Conservation (phyloP, 129 eudicot genomes). For the Lactuca sativa region DNA sequence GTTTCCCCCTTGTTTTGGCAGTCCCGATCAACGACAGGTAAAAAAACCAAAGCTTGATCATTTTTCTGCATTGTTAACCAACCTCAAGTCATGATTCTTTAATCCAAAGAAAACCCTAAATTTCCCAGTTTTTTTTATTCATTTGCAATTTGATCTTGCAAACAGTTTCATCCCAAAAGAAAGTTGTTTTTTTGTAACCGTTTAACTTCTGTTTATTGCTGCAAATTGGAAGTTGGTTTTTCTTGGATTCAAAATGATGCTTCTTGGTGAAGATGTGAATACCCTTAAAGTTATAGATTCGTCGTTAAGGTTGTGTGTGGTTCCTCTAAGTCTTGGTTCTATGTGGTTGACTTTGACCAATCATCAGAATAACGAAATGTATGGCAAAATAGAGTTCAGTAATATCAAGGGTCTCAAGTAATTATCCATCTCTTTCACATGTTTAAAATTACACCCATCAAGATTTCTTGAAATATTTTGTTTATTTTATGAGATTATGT, state of each 20-base stretch:
- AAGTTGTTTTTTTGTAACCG: background rate
- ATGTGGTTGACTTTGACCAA: slow-evolving; percentile 72
- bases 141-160: slow-evolving; percentile 18
- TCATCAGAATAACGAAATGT: slow-evolving; percentile 54
- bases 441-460: background rate
- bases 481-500: background rate
- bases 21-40: no score
- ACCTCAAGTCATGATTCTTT: slow-evolving; percentile 25
- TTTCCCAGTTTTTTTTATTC: slow-evolving; percentile 3
- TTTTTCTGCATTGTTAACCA: slow-evolving; percentile 32
- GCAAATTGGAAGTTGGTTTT: slow-evolving; percentile 23
- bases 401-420: slow-evolving; percentile 82
- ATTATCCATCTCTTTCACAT: slow-evolving; percentile 12
- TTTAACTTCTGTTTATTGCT: background rate
- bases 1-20: no score
- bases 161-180: no score
- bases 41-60: background rate
- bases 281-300: slow-evolving; percentile 58
- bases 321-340: slow-evolving; percentile 78
- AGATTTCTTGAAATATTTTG: background rate
- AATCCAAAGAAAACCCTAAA: slow-evolving; percentile 9
- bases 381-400: slow-evolving; percentile 61
- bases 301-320: slow-evolving; percentile 59
- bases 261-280: slow-evolving; percentile 46
- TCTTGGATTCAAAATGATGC: slow-evolving; percentile 39